These are phyloP conservation scores for Echeveria elegans DNA, from an alignment of 164 flowering plant genomes.

Conservation along the genomic window DNA sequence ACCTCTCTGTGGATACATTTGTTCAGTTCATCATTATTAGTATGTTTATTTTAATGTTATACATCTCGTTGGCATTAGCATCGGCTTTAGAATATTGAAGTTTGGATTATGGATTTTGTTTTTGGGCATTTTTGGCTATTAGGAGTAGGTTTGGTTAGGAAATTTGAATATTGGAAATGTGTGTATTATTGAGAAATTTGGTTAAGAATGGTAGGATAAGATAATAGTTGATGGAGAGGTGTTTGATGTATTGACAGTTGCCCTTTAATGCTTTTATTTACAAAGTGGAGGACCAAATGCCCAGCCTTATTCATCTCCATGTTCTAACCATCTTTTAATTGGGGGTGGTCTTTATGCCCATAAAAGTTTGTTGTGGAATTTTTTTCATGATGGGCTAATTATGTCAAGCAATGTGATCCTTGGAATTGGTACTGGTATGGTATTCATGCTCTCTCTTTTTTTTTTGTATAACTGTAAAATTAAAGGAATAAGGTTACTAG, in stretches of 20 bases:
- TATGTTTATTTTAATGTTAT: not conserved
- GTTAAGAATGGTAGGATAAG: not conserved
- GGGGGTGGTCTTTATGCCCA: not conserved
- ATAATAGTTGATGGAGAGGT: too few species aligned
- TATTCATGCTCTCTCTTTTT: not conserved
- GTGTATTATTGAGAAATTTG: not conserved
- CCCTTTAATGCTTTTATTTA: slow-evolving; percentile 1
- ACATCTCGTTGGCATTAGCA: too few species aligned
- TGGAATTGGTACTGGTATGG: not conserved
- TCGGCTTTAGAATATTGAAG: too few species aligned
- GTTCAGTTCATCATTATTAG: not conserved
- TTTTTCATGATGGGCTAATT: not conserved
- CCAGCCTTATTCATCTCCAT: slow-evolving; percentile 7
- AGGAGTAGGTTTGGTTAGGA: not conserved
- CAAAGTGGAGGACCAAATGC: slow-evolving; percentile 1
- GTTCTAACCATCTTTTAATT: not conserved
- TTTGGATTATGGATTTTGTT: not conserved
- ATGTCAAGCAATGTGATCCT: not conserved
- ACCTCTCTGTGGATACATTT: not conserved
- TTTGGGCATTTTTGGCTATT: not conserved
- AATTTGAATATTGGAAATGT: not conserved
- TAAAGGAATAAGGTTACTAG: not conserved
- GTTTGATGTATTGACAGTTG: not conserved
- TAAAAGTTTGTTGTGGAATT: slow-evolving; percentile 4
- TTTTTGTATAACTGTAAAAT: not conserved